phyloP scores from a whole-genome alignment of 345 rosid species.

The Brassica carinata region DNA sequence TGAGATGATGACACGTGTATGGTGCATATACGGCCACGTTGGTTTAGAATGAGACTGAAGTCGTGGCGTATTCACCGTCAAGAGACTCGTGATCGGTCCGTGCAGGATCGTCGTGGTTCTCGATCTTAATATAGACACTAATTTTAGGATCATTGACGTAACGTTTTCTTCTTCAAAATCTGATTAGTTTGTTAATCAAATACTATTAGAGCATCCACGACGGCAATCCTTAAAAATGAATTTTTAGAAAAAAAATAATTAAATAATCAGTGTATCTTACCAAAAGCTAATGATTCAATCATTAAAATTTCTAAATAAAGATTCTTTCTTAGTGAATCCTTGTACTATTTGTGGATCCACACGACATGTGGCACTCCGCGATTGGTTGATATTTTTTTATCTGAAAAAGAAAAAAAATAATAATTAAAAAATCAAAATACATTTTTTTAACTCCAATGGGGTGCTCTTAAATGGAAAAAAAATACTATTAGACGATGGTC shows the following conservation, averaged over 20 bases:
- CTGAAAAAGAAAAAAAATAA: no score
- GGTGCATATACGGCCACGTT: conserved; percentile 19
- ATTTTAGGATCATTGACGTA: conserved; percentile 19
- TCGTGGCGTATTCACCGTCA: conserved; percentile 74
- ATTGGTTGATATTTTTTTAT: no score
- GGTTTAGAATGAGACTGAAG: conserved; percentile 19
- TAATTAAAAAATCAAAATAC: no score
- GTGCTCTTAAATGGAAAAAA: background rate
- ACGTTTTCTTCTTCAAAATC: background rate
- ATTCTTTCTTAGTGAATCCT: no score
- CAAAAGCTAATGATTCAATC: no score
- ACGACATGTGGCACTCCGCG: no score
- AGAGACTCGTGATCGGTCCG: conserved; percentile 44
- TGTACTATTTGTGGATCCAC: no score
- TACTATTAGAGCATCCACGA: background rate
- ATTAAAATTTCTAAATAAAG: no score
- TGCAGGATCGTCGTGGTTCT: conserved; percentile 50
- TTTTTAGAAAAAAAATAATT: no score
- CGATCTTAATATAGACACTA: conserved; percentile 1
- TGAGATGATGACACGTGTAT: conserved; percentile 50
- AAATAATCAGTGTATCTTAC: no score
- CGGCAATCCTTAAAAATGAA: no score
- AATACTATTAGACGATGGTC: background rate
- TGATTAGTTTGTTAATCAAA: background rate
- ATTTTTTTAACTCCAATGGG: no score